These are phyloP conservation scores for Erodium trifolium DNA, from an alignment of 441 rosid genomes.

Conservation along the genomic window DNA sequence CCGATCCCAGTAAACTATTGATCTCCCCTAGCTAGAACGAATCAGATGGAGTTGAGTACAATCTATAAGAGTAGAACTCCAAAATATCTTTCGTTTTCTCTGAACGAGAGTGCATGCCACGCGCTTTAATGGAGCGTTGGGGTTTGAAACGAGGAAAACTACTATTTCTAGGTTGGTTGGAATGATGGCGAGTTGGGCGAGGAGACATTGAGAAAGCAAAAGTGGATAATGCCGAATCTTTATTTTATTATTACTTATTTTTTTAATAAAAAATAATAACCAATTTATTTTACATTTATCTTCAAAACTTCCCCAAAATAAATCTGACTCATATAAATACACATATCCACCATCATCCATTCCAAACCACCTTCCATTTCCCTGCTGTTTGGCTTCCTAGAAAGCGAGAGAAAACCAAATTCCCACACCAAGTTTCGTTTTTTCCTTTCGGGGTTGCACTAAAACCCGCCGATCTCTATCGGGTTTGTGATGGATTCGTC, in stretches of 20 bases:
- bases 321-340: neutral
- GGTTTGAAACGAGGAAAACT: neutral
- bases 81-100: too few species aligned
- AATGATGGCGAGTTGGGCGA: neutral
- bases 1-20: too few species aligned
- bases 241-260: conserved; percentile 1
- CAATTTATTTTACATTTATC: neutral
- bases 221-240: conserved; percentile 10
- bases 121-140: neutral
- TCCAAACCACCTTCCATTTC: neutral
- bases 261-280: neutral
- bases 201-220: conserved; percentile 2
- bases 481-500: conserved; percentile 3
- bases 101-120: neutral
- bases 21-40: too few species aligned
- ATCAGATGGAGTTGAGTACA: too few species aligned
- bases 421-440: neutral
- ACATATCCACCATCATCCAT: neutral
- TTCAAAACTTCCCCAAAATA: neutral
- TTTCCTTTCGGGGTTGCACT: neutral
- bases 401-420: neutral
- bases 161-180: conserved; percentile 5
- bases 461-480: neutral
- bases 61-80: too few species aligned
- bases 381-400: neutral